Base-by-base conservation (phyloP, 805 yeast genomes). In the Lachancea kluyveri region DNA sequence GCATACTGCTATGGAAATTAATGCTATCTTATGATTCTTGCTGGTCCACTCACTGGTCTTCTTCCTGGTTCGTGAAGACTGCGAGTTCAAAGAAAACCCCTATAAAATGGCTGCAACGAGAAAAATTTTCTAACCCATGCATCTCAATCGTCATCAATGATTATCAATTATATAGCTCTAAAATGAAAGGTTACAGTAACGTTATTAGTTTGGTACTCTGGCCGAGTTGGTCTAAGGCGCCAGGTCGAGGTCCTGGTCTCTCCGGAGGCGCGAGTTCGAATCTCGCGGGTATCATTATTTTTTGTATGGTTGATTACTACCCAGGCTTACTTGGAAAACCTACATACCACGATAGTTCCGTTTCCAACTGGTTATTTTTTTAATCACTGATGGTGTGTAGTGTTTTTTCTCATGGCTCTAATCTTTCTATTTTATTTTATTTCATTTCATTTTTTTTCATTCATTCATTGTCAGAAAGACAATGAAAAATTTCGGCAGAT, bases 251-350 rank as follows among this genome's bases (percentile, higher is more conserved):
- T 74, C 78, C 78, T 72, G 75, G 74, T 77, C 81, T 76, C 82
- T 76, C 63, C 80, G 80, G 82, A 74, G 81, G 82, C 83, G 81
- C 72, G 83, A 78, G 83, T 77, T 77, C 83, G 82, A 77, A 77
- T 74, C 83, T 78, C 83, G 72, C 80, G 76, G 77, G 73, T 75
- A 75, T 77, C 83, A 77, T 43, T 52, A 56, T 58, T 52, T 62
- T 61, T 57, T 57, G 53, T 39, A 25, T 22, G 19, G 2, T 27
- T 16, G 14, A 12, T 14, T 8, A 9, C 19, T 28, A 17, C 16
- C 15, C 31, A 7, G 8, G 7, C 31, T 28, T 30, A n/a, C 9
- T 21, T 15, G 8, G 17, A 26, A 3, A 8, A 26, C 9, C n/a
- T n/a, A n/a, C n/a, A n/a, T n/a, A n/a, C n/a, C n/a, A n/a, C n/a